Conservation (phyloP, 345 rosid species). For the Linum lewisii region DNA sequence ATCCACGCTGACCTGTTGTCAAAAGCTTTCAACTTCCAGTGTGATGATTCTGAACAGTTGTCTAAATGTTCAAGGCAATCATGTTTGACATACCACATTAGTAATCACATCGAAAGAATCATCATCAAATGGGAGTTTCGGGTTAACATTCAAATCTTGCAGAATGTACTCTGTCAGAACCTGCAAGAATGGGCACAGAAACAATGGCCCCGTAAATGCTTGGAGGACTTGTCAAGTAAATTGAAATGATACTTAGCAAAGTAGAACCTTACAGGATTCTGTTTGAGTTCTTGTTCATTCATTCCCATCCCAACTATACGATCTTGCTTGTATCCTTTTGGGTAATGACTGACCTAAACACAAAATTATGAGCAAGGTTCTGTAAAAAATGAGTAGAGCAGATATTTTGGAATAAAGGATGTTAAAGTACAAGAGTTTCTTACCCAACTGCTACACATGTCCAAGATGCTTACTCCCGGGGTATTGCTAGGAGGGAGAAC, state of each 20-base stretch:
- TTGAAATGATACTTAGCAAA: neutral
- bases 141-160: conserved; percentile 72
- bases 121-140: conserved; percentile 77
- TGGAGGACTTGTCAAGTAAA: neutral
- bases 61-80: neutral
- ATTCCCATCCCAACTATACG: conserved; percentile 69
- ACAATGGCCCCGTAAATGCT: neutral
- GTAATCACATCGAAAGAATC: conserved; percentile 75
- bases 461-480: conserved; percentile 77
- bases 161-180: conserved; percentile 30
- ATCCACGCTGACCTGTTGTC: conserved; percentile 72
- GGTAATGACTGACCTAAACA: conserved; percentile 81
- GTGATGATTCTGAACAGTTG: neutral
- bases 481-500: conserved; percentile 72
- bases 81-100: conserved; percentile 51
- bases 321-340: conserved; percentile 80
- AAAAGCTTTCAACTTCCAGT: neutral
- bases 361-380: neutral
- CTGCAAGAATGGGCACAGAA: neutral
- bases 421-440: conserved; percentile 11
- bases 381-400: neutral
- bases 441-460: conserved; percentile 97
- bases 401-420: neutral
- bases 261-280: conserved; percentile 43
- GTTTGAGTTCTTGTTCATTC: conserved; percentile 81